A percentile compares a stretch with the other conserved stretches of the same genome.
Conservation (phyloP, 202 grass and related monocot genomes). For the Eragrostis tef region DNA sequence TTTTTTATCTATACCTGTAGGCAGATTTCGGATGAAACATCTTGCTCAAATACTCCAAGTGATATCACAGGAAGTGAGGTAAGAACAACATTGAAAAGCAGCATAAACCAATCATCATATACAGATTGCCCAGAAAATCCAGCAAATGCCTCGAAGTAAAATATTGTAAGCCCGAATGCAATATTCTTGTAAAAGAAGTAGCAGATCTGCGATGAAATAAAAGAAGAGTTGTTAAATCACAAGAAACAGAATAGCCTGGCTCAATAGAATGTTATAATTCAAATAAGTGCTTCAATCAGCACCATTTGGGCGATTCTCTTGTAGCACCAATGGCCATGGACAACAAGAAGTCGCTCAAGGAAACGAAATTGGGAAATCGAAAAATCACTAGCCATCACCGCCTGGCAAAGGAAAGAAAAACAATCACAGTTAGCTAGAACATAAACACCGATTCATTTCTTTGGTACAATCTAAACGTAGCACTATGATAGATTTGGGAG, state of each 20-base stretch:
- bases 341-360: constrained; percentile 92
- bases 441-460: constrained; percentile 24
- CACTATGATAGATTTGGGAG: constrained; percentile 19
- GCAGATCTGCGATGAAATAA: constrained; percentile 72
- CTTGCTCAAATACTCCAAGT: constrained; percentile 97
- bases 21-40: constrained; percentile 98
- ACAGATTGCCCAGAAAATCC: constrained; percentile 98
- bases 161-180: constrained; percentile 97
- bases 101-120: constrained; percentile 99
- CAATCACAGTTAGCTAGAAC: constrained; percentile 36
- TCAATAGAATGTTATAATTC: constrained; percentile 39
- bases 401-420: constrained; percentile 56
- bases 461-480: constrained; percentile 14
- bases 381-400: constrained; percentile 99
- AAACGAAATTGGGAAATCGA: constrained; percentile 98
- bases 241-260: constrained; percentile 23
- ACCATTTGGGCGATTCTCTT: constrained; percentile 99
- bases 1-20: constrained; percentile 70
- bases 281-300: constrained; percentile 37
- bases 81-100: constrained; percentile 95
- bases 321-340: constrained; percentile 99
- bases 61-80: constrained; percentile 98
- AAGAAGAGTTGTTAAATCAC: constrained; percentile 42
- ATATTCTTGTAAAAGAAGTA: constrained; percentile 99
- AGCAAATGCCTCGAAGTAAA: constrained; percentile 98